Evolutionary conservation across 441 rosid genomes (phyloP).

Genomic region (Arabidopsis hybrid): DNA sequence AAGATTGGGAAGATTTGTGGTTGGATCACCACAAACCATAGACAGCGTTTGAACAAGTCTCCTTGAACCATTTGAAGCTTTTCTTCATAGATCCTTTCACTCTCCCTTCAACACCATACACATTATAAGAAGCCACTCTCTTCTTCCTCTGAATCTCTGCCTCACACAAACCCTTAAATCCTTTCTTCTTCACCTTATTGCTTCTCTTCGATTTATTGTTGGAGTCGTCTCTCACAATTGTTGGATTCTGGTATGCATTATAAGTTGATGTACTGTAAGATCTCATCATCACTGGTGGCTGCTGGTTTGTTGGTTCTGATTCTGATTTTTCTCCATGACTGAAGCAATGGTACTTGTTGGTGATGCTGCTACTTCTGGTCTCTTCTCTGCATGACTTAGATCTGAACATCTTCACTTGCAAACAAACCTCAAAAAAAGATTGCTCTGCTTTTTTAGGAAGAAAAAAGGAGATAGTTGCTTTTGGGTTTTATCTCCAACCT

Average conservation of each 20-base stretch:
- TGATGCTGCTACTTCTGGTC: constrained; percentile 55
- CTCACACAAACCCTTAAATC: constrained; percentile 65
- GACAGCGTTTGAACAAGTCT: constrained; percentile 63
- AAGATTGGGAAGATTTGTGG: constrained; percentile 4
- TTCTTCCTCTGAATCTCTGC: constrained; percentile 92
- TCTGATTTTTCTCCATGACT: constrained; percentile 43
- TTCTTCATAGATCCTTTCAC: constrained; percentile 85
- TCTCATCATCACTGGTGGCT: constrained; percentile 71
- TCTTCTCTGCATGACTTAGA: constrained; percentile 79
- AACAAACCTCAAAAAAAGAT: constrained; percentile 27
- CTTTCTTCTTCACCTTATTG: constrained; percentile 58
- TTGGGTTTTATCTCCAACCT: constrained; percentile 41
- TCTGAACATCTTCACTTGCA: constrained; percentile 67
- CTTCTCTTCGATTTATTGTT: constrained; percentile 56
- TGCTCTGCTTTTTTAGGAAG: constrained; percentile 17
- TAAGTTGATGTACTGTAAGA: constrained; percentile 69
- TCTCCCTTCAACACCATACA: constrained; percentile 78
- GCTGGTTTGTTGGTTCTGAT: constrained; percentile 52
- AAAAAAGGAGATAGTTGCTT: constrained; percentile 24
- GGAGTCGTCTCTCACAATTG: constrained; percentile 43
- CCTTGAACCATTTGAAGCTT: constrained; percentile 89
- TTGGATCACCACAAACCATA: constrained; percentile 65
- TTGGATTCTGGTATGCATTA: constrained; percentile 47
- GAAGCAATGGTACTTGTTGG: constrained; percentile 41
- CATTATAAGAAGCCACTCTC: constrained; percentile 88